phyloP scores from a whole-genome alignment of 2,329 filamentous ascomycete genomes.

The Aspergillus sp. region DNA sequence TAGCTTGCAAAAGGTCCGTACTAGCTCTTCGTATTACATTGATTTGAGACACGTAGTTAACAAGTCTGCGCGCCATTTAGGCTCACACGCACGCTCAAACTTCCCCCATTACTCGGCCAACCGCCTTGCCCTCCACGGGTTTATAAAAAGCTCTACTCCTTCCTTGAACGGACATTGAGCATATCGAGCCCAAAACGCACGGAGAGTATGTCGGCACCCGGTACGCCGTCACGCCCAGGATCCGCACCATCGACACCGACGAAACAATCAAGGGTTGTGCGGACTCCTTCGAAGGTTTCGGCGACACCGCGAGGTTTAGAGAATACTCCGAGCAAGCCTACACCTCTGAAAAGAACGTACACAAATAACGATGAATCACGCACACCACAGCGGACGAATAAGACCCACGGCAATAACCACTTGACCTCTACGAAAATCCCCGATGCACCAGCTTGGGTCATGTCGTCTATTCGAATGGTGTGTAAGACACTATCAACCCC shows the following conservation, averaged over 20 bases:
- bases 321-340: constrained; percentile 48
- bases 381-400: constrained; percentile 20
- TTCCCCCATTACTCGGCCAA: constrained; percentile 72
- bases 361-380: constrained; percentile 21
- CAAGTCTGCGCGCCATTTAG: constrained; percentile 43
- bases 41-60: background rate
- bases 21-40: background rate
- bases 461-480: constrained; percentile 65
- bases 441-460: constrained; percentile 64
- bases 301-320: constrained; percentile 33
- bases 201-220: constrained; percentile 32
- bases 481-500: constrained; percentile 62
- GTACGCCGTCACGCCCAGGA: constrained; percentile 26
- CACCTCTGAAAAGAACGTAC: constrained; percentile 33
- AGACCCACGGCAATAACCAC: constrained; percentile 19
- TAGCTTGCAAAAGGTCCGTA: constrained; percentile 80
- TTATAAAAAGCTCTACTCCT: constrained; percentile 80
- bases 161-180: constrained; percentile 71
- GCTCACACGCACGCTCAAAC: constrained; percentile 71
- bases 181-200: constrained; percentile 36
- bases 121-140: constrained; percentile 76
- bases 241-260: constrained; percentile 42
- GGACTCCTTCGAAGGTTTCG: constrained; percentile 31
- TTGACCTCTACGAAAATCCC: constrained; percentile 30
- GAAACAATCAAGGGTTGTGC: constrained; percentile 23